A percentile compares a stretch with the other conserved stretches of the same genome.
Conservation (phyloP, 768 basidiomycete species). For the Suillus subluteus region DNA sequence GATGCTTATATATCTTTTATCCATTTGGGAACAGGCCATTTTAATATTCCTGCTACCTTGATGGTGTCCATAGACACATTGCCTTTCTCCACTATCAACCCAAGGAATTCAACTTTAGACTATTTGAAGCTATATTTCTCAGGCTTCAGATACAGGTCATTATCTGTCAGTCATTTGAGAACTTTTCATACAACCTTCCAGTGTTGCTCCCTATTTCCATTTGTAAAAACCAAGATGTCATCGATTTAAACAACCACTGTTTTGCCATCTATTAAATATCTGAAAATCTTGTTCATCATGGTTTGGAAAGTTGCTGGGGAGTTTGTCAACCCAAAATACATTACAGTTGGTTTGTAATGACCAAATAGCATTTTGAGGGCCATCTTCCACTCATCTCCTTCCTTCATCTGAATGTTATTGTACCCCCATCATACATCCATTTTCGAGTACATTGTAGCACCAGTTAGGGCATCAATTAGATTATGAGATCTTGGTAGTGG, state of each 20-base stretch:
- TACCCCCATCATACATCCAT: not conserved
- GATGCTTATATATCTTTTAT: constrained; percentile 28
- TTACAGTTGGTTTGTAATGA: no score
- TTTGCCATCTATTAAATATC: no score
- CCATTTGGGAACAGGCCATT: constrained; percentile 31
- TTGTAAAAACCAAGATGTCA: constrained; percentile 41
- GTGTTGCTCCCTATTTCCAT: constrained; percentile 20
- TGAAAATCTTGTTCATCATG: no score
- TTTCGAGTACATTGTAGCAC: constrained; percentile 12
- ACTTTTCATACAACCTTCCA: constrained; percentile 22
- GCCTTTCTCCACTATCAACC: constrained; percentile 29
- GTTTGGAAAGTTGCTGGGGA: no score
- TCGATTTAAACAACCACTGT: no score
- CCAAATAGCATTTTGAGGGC: no score
- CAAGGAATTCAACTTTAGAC: constrained; percentile 33
- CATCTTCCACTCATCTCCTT: no score
- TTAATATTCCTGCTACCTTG: constrained; percentile 34
- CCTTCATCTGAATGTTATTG: no score
- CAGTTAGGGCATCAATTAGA: constrained; percentile 3
- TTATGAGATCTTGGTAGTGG: not conserved
- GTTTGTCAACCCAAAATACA: no score
- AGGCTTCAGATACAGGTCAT: constrained; percentile 40
- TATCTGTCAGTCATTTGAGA: constrained; percentile 27
- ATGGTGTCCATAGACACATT: constrained; percentile 35
- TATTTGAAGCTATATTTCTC: constrained; percentile 42